phyloP scores from a whole-genome alignment of 192 early-diverging fungal species.

The Podila verticillata region DNA sequence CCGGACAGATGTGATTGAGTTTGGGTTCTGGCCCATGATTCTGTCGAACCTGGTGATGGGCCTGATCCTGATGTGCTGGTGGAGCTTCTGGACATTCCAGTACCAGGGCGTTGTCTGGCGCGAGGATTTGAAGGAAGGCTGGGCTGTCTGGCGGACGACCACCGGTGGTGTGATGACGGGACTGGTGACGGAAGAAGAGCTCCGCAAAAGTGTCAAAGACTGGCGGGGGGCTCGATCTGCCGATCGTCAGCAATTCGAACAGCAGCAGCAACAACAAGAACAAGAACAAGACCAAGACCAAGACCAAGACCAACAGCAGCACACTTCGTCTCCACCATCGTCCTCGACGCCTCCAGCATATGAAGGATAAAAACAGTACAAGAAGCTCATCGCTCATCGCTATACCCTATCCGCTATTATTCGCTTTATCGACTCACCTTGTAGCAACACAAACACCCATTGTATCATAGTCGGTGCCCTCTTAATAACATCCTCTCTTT shows the following conservation, averaged over 20 bases:
- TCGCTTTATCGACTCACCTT: no score
- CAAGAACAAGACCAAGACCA: conserved; percentile 1
- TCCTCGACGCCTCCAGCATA: no score
- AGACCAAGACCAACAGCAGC: not conserved
- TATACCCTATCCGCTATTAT: no score
- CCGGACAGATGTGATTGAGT: conserved; percentile 42
- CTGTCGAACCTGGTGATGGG: conserved; percentile 54
- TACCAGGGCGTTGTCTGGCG: conserved; percentile 63
- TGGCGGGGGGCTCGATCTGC: conserved; percentile 19
- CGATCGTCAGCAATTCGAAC: conserved; percentile 10
- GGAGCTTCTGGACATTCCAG: conserved; percentile 69
- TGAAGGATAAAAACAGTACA: no score
- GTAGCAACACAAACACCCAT: no score
- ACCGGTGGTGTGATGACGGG: conserved; percentile 48
- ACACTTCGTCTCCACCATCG: not conserved
- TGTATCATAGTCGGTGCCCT: no score
- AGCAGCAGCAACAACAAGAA: not conserved
- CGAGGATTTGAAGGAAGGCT: conserved; percentile 61
- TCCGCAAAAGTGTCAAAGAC: conserved; percentile 48
- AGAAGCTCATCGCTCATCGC: no score
- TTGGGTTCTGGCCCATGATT: conserved; percentile 51
- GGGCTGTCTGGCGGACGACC: conserved; percentile 58
- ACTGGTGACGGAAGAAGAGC: conserved; percentile 41
- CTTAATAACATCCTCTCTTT: no score
- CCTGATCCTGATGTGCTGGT: conserved; percentile 59